phyloP scores from a whole-genome alignment of 768 basidiomycete species.

The Suillus tomentosus region DNA sequence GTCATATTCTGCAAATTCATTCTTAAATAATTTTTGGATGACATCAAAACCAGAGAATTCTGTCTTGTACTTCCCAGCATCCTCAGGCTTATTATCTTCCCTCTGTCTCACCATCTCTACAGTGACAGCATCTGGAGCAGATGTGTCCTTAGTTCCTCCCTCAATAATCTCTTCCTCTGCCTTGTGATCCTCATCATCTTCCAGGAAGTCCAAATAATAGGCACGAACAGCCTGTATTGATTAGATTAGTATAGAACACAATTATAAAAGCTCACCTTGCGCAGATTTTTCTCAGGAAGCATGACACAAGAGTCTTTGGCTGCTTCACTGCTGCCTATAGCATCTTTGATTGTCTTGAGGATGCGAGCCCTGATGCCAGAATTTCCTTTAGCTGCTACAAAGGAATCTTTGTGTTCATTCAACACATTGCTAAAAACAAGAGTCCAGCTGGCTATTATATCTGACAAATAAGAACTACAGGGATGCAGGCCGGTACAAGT shows the following conservation, averaged over 20 bases:
- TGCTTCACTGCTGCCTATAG: background rate
- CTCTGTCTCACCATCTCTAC: background rate
- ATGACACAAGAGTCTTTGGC: background rate
- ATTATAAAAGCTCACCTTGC: background rate
- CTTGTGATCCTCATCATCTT: background rate
- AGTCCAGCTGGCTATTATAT: slow-evolving; percentile 1
- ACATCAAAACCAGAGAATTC: background rate
- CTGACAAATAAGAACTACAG: background rate
- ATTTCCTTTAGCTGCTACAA: background rate
- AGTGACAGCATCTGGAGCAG: background rate
- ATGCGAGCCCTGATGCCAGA: background rate
- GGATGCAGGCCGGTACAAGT: background rate
- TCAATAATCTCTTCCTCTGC: background rate
- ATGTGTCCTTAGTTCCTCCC: background rate
- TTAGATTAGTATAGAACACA: background rate
- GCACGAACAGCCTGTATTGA: background rate
- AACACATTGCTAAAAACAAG: background rate
- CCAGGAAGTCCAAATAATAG: background rate
- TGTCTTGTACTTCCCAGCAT: slow-evolving; percentile 1
- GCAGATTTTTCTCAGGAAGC: background rate
- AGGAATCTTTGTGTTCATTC: background rate
- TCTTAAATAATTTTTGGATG: background rate
- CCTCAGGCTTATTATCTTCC: background rate
- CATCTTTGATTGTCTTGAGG: background rate
- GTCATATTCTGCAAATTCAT: background rate